These are phyloP conservation scores for Earliella scabrosa DNA, from an alignment of 1,284 basidiomycete species.

Conservation along the genomic window DNA sequence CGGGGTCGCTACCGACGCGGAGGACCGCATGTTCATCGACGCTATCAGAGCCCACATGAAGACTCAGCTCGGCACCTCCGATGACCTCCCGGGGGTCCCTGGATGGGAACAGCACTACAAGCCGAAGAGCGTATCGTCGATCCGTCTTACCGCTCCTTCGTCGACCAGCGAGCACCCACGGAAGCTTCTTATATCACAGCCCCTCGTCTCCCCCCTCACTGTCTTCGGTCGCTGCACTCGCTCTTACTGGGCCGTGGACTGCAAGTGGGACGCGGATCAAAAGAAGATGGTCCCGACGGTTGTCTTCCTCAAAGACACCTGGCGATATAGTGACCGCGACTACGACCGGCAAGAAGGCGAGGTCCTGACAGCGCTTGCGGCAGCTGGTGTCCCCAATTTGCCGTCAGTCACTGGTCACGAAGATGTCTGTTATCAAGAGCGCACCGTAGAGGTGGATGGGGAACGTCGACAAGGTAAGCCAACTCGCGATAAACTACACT, in stretches of 20 bases:
- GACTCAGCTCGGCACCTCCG: not conserved
- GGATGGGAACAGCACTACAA: constrained; percentile 2
- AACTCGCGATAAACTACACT: too few relatives aligned
- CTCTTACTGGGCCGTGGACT: constrained; percentile 18
- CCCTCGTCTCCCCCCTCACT: constrained; percentile 3
- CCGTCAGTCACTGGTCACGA: too few relatives aligned
- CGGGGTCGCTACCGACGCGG: not conserved
- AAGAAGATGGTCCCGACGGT: not conserved
- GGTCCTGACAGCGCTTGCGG: not conserved
- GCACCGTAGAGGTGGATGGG: not conserved
- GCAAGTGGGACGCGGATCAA: too few relatives aligned
- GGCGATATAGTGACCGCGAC: constrained; percentile 1
- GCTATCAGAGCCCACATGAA: constrained; percentile 2
- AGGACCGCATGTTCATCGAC: constrained; percentile 4
- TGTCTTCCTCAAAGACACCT: constrained; percentile 18
- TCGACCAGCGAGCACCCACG: not conserved
- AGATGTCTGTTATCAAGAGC: too few relatives aligned
- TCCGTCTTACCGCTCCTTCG: not conserved
- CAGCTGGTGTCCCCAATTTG: too few relatives aligned
- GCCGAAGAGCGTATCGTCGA: not conserved
- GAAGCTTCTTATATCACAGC: constrained; percentile 8
- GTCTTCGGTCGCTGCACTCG: constrained; percentile 11
- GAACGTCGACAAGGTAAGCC: not conserved
- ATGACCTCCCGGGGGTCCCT: too few relatives aligned
- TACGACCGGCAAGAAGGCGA: constrained; percentile 9